Conservation (phyloP, 306 rosid genomes). For the Quillaja saponaria region DNA sequence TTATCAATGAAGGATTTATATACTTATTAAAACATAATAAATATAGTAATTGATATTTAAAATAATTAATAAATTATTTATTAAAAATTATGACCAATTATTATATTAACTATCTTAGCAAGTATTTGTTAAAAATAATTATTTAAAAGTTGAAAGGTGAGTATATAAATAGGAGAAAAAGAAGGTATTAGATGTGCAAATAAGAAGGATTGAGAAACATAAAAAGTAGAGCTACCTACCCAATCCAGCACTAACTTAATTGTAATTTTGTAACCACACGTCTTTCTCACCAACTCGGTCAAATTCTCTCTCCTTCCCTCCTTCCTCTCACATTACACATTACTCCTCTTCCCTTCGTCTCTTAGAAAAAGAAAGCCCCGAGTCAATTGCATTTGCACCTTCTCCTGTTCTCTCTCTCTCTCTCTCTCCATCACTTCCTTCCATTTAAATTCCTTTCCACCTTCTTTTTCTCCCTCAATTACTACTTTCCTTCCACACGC, state of each 20-base stretch:
- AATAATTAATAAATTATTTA: too few relatives aligned
- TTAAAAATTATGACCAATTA: too few relatives aligned
- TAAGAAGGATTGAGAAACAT: constrained; percentile 1
- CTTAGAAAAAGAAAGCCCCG: constrained; percentile 42
- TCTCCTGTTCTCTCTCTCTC: constrained; percentile 26
- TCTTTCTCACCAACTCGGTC: constrained; percentile 77
- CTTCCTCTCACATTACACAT: constrained; percentile 31
- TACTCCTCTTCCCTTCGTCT: constrained; percentile 27
- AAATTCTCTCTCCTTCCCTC: constrained; percentile 39
- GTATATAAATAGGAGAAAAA: not conserved
- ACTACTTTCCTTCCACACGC: not conserved
- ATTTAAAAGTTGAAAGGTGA: too few relatives aligned
- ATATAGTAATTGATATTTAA: too few relatives aligned
- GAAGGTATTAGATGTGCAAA: not conserved
- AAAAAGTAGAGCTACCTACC: constrained; percentile 53
- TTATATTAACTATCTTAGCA: too few relatives aligned
- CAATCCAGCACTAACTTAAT: constrained; percentile 58
- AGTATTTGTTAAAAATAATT: too few relatives aligned
- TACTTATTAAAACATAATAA: too few relatives aligned
- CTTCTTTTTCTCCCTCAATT: too few relatives aligned
- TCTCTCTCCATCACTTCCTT: not conserved
- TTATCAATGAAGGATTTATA: too few relatives aligned
- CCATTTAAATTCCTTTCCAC: not conserved
- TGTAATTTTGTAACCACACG: constrained; percentile 46
- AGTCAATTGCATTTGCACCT: constrained; percentile 50